A percentile compares a stretch with the other conserved stretches of the same genome.
Evolutionary conservation across 106 monocot genomes (phyloP).

Genomic region (Apostasia ramifera): DNA sequence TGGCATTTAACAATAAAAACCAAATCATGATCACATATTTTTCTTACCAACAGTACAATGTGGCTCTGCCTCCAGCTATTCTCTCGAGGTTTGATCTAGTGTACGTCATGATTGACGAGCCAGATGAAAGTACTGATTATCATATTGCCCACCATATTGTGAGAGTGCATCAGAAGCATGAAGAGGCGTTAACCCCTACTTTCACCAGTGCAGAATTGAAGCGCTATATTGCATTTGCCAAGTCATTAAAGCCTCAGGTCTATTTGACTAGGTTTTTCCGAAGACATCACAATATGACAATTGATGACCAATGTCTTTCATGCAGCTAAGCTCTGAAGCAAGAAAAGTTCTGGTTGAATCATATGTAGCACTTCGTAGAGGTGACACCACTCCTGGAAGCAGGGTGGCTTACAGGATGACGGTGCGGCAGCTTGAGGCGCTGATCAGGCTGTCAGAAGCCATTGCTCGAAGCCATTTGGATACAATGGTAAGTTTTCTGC

Average conservation of each 20-base stretch:
- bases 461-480: conserved; percentile 88
- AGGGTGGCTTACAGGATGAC: conserved; percentile 99
- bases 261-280: not conserved
- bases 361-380: conserved; percentile 86
- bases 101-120: conserved; percentile 96
- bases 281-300: not conserved
- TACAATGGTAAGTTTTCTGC: conserved; percentile 35
- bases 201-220: conserved; percentile 85
- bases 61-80: conserved; percentile 77
- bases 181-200: conserved; percentile 85
- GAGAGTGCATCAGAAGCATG: conserved; percentile 89
- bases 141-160: conserved; percentile 99
- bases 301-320: not conserved
- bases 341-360: conserved; percentile 83
- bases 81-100: conserved; percentile 81
- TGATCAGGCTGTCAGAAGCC: conserved; percentile 93
- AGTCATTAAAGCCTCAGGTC: conserved; percentile 91
- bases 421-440: conserved; percentile 90
- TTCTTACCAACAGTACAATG: conserved; percentile 73
- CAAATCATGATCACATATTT: conserved; percentile 1
- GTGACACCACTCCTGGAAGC: conserved; percentile 90
- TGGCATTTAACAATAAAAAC: not conserved
- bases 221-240: conserved; percentile 87
- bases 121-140: conserved; percentile 92
- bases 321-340: conserved; percentile 83